Conservation (phyloP, 176 grass and related monocot genomes). For the Musa acuminata region DNA sequence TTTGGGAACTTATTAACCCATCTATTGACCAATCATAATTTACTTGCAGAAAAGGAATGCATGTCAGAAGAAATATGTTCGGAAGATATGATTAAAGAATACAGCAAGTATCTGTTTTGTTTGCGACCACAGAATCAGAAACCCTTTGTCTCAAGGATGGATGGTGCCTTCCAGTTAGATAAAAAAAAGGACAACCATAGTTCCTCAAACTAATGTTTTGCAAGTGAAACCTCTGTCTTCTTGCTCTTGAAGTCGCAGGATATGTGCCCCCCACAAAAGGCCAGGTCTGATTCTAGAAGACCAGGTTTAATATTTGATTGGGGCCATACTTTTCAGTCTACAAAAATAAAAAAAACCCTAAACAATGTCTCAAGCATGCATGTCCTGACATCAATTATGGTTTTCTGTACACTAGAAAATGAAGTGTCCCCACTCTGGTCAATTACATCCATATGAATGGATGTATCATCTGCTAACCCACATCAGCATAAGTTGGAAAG, state of each 20-base stretch:
- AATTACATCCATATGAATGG: neutral
- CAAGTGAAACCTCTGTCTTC: neutral
- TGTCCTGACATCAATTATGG: neutral
- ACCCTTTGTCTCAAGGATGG: neutral
- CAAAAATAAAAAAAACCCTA: neutral
- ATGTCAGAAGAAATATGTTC: too few species aligned
- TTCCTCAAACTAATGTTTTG: neutral
- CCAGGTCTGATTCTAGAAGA: neutral
- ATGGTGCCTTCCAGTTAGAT: neutral
- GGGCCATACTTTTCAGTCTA: neutral
- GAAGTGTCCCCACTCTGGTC: too few species aligned
- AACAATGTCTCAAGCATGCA: neutral
- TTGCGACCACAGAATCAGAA: too few species aligned
- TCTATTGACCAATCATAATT: too few species aligned
- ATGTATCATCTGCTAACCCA: neutral
- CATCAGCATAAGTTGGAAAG: neutral
- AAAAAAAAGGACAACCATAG: neutral
- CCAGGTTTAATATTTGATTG: neutral
- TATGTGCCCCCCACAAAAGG: neutral
- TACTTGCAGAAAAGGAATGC: too few species aligned
- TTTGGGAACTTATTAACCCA: too few species aligned
- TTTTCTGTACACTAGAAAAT: too few species aligned
- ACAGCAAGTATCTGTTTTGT: too few species aligned
- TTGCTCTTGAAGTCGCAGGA: neutral
- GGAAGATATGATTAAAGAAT: too few species aligned